Base-by-base conservation (phyloP, 1,284 basidiomycete species). In the Wallemia ichthyophaga region DNA sequence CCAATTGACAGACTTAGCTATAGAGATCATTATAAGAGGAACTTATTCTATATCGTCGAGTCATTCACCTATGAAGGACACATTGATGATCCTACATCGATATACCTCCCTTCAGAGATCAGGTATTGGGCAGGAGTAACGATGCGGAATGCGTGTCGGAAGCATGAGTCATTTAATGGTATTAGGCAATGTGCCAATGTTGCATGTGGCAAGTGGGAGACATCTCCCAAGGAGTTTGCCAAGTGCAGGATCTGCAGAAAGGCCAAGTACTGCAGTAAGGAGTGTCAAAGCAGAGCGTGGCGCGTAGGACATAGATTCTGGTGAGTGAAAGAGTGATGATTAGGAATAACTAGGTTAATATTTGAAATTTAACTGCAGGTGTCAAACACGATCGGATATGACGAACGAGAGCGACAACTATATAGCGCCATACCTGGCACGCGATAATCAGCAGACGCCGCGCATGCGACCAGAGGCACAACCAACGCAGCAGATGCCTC, bases 61-160 rank as follows among this genome's bases (percentile, higher is more conserved):
- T 74, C 88, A 56, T 96, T 94, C 73, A 96, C 92, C 0, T 91
- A 91, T 72, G 79, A 87, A 56, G 84, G 88, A 0, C 84, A 84
- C 58, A 79, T 83, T 23, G 78, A 79, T 1, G 85, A 89, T 67
- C 76, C 77, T 26, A 77, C 81, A 64, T 72, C 85, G 61, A 76
- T 78, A 5, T 78, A 79, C 32, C 74, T 96, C 2, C 87, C 89
- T 0, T 75, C 76, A 24, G 91, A 96, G 69, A 94, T 98, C 58
- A 88, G 96, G 71, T 96, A 95, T 67, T 98, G 92, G 94, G 92
- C 92, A 0, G 89, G 91, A 1, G 92, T 96, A 15, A 95, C 96
- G 66, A 98, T 98, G 92, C 78, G 94, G 59, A 98, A 98, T 68
- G 92, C 94, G 5, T 98, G 92, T 71, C 75, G 92, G 68, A 98